Base-by-base conservation (phyloP, 805 yeast genomes). In the Schwanniomyces sp. region DNA sequence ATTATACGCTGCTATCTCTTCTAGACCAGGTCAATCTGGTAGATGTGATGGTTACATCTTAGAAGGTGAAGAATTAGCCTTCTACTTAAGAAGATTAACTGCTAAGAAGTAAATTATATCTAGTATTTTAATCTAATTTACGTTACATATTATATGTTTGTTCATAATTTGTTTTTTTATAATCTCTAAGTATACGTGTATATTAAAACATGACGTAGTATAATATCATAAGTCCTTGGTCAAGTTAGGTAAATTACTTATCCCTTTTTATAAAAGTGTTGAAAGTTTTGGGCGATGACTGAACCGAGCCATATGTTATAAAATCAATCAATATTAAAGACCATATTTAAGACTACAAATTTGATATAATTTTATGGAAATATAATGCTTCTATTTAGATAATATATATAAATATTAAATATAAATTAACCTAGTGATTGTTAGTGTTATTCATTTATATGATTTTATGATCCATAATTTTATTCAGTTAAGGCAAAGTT, bases 21-120 rank as follows among this genome's bases (percentile, higher is more conserved):
- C 99, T 52, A 91, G 99, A 86, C 99, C 99, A 78, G 99, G 99
- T 80, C 99, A 94, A 86, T 88, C 96, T 64, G 99, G 99, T 80
- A 95, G 99, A 84, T 86, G 91, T 82, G 99, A 94, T 78, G 99
- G 99, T 81, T 94, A 94, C 95, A 87, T 94, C 81, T 88, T 94
- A 78, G 99, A 94, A 85, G 99, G 99, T 82, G 99, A 94, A 78
- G 99, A 94, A 84, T 90, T 94, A 80, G 98, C 98, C 78, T 94
- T 94, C 96, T 94, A 94, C 96, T 86, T 94, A 79, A 91, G 96
- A 87, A 92, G 96, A 90, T 84, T 94, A 81, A 85, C 96, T 78
- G 95, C 97, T 76, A 92, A 94, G 91, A 94, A 92, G 88, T 92
- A 91, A 86, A 48, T 52, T 39, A 39, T 26, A 21, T 37, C 40